These are phyloP conservation scores for Cryphonectria radicalis DNA, from an alignment of 2,329 filamentous ascomycete genomes.

Conservation along the genomic window DNA sequence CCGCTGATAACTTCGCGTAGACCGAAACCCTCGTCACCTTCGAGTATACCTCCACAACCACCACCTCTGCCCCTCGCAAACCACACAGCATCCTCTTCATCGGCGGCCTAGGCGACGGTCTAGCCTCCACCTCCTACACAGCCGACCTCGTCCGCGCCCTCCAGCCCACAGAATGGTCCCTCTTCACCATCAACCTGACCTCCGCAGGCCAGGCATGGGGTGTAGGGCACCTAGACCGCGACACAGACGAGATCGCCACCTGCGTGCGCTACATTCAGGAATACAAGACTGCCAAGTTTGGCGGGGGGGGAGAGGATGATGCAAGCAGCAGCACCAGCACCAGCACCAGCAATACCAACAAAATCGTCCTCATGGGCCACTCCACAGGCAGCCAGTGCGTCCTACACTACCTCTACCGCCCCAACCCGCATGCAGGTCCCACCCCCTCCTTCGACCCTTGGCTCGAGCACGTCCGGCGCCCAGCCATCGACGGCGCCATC, in stretches of 20 bases:
- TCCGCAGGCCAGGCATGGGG: slow-evolving; percentile 44
- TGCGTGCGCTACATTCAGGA: slow-evolving; percentile 38
- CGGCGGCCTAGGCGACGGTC: slow-evolving; percentile 56
- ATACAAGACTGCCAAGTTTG: slow-evolving; percentile 39
- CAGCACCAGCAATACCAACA: slow-evolving; percentile 33
- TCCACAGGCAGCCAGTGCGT: slow-evolving; percentile 70
- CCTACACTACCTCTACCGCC: slow-evolving; percentile 61
- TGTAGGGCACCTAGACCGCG: slow-evolving; percentile 42
- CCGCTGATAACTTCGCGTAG: slow-evolving; percentile 31
- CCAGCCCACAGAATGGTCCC: slow-evolving; percentile 40
- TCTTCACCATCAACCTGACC: slow-evolving; percentile 46
- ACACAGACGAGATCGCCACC: slow-evolving; percentile 42
- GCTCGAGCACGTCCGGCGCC: slow-evolving; percentile 43
- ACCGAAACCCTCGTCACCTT: slow-evolving; percentile 45
- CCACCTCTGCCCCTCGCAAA: slow-evolving; percentile 33
- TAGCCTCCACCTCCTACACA: slow-evolving; percentile 54
- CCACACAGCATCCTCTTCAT: slow-evolving; percentile 56
- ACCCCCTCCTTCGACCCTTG: slow-evolving; percentile 33
- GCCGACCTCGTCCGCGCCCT: slow-evolving; percentile 47
- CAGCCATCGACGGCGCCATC: slow-evolving; percentile 60
- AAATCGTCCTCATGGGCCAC: slow-evolving; percentile 69
- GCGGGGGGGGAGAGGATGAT: slow-evolving; percentile 26
- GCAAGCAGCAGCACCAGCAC: slow-evolving; percentile 29
- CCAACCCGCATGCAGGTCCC: slow-evolving; percentile 41
- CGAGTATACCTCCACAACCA: slow-evolving; percentile 40